phyloP scores from a whole-genome alignment of 306 rosid species.

The Medicago arabica region DNA sequence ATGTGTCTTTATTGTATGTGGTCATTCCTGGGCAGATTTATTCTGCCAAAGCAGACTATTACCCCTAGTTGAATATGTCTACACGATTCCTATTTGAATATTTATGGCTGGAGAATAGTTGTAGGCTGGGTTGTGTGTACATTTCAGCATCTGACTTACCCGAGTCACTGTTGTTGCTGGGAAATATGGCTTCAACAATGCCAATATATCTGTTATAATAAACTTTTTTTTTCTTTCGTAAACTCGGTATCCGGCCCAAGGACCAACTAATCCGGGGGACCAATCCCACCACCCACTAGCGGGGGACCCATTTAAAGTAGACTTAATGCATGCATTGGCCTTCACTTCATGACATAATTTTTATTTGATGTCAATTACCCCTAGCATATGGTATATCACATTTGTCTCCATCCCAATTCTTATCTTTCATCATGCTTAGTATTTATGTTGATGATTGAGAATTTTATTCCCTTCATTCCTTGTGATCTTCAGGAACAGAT shows the following conservation, averaged over 20 bases:
- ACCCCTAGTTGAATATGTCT: no score
- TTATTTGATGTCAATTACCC: background rate
- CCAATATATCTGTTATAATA: slow-evolving; percentile 5
- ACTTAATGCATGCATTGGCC: background rate
- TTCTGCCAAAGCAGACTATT: background rate
- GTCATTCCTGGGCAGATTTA: slow-evolving; percentile 13
- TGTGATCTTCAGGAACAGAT: background rate
- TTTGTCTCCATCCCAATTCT: background rate
- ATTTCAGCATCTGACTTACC: slow-evolving; percentile 8
- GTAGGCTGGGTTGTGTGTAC: background rate
- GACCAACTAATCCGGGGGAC: no score
- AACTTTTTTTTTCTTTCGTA: no score
- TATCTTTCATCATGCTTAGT: background rate
- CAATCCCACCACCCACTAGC: no score
- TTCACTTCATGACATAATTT: slow-evolving; percentile 8
- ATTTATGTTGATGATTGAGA: background rate
- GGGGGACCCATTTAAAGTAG: no score
- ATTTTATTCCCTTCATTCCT: background rate
- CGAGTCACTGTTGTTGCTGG: slow-evolving; percentile 3
- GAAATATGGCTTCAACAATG: slow-evolving; percentile 19
- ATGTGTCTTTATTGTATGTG: background rate
- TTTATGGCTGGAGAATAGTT: background rate
- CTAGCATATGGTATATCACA: background rate
- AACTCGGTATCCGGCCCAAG: no score
- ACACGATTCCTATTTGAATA: slow-evolving; percentile 13